Percentiles rank a stretch among this genome's conserved stretches.
These are phyloP conservation scores for Cucurbita maxima DNA, from an alignment of 306 rosid genomes.

Conservation along the genomic window DNA sequence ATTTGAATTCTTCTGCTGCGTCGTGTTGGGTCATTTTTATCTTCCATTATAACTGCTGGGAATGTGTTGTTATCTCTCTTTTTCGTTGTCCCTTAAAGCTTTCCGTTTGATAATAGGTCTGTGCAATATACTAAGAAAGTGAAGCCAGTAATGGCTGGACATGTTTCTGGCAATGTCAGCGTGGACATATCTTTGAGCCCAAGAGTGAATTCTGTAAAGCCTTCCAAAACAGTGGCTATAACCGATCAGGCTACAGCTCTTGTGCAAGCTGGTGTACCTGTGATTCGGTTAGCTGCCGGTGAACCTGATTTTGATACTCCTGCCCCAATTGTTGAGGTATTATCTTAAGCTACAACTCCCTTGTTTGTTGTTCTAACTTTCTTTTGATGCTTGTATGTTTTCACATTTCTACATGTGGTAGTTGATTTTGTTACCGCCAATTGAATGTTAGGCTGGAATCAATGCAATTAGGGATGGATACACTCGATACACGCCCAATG, in stretches of 20 bases:
- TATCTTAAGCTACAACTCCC: not conserved
- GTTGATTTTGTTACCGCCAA: not conserved
- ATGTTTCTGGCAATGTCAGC: conserved; percentile 14
- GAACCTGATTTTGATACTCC: conserved; percentile 95
- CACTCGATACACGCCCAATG: conserved; percentile 77
- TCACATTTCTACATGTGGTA: not conserved
- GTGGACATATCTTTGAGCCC: conserved; percentile 66
- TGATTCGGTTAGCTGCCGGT: conserved; percentile 78
- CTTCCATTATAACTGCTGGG: not conserved
- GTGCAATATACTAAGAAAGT: conserved; percentile 9
- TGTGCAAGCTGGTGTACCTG: conserved; percentile 72
- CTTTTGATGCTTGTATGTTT: not conserved
- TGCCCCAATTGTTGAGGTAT: conserved; percentile 47
- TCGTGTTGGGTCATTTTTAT: not conserved
- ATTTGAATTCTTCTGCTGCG: not conserved
- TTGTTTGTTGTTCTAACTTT: not conserved
- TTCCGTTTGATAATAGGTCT: conserved; percentile 6
- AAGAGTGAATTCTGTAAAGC: conserved; percentile 65
- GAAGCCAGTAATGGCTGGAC: conserved; percentile 24
- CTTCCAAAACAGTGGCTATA: conserved; percentile 73
- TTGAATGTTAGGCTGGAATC: conserved; percentile 55
- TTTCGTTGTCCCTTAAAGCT: not conserved
- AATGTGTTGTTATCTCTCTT: not conserved
- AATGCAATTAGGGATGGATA: conserved; percentile 78
- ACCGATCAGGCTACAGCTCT: conserved; percentile 82